These are phyloP conservation scores for Rhododendron simsii DNA, from an alignment of 148 eudicot species.

Conservation along the genomic window DNA sequence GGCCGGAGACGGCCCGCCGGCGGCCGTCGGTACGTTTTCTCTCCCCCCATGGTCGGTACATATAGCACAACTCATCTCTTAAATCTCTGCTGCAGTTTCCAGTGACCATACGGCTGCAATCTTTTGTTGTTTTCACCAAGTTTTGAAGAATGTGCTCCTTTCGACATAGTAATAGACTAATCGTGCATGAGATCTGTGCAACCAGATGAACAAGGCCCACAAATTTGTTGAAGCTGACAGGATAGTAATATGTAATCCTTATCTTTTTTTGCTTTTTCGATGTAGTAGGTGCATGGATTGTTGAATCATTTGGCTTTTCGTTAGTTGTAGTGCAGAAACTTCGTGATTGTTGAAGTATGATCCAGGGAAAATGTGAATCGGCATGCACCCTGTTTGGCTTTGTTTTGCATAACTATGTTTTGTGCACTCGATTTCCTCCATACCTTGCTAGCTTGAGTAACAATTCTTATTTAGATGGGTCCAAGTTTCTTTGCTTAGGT, in stretches of 20 bases:
- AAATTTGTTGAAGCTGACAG: not conserved
- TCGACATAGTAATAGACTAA: not conserved
- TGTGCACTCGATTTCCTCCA: not conserved
- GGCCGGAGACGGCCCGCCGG: too few species aligned
- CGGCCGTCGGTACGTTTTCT: too few species aligned
- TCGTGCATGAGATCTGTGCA: not conserved
- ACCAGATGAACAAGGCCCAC: not conserved
- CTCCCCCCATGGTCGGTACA: too few species aligned
- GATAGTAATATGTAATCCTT: conserved; percentile 8
- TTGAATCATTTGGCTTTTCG: conserved; percentile 5
- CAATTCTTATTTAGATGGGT: not conserved
- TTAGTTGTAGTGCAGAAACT: not conserved
- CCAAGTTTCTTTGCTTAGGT: not conserved
- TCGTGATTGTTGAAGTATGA: not conserved
- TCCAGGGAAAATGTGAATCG: conserved; percentile 1
- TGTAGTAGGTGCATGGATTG: not conserved
- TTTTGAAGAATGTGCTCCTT: not conserved
- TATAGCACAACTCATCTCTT: too few species aligned
- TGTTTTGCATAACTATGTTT: not conserved
- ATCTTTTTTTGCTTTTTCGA: not conserved
- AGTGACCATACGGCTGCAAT: not conserved
- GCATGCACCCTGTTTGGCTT: not conserved
- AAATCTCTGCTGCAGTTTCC: not conserved
- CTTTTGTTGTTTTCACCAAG: not conserved
- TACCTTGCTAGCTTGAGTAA: not conserved